phyloP scores from a whole-genome alignment of 192 early-diverging fungal genomes.

The Ambispora gerdemannii region DNA sequence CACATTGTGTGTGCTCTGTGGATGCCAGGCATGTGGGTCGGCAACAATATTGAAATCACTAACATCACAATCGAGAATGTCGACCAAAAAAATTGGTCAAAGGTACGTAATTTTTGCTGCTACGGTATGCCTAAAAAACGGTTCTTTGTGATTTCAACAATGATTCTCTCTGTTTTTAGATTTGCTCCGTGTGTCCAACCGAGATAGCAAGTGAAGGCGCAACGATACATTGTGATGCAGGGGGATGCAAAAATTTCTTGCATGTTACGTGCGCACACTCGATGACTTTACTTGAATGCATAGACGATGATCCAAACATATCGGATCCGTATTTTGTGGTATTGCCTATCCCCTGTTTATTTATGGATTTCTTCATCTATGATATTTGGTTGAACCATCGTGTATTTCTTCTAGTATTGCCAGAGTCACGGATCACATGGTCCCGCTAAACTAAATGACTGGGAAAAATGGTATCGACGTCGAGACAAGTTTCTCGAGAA shows the following conservation, averaged over 20 bases:
- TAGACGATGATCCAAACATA: conserved; percentile 45
- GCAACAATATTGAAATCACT: conserved; percentile 37
- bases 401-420: conserved; percentile 33
- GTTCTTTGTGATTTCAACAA: background rate
- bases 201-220: conserved; percentile 41
- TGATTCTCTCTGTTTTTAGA: conserved; percentile 32
- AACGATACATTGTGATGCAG: conserved; percentile 49
- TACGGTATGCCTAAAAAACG: background rate
- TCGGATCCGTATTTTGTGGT: conserved; percentile 50
- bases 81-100: conserved; percentile 47
- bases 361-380: background rate
- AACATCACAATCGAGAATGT: conserved; percentile 42
- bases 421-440: conserved; percentile 38
- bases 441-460: conserved; percentile 37
- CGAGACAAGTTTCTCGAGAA: conserved; percentile 42
- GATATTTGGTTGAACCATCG: background rate
- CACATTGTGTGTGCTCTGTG: conserved; percentile 51
- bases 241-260: conserved; percentile 46
- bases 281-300: conserved; percentile 42
- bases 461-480: conserved; percentile 45
- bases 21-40: conserved; percentile 48
- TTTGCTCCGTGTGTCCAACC: conserved; percentile 43
- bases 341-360: background rate
- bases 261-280: conserved; percentile 50
- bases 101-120: conserved; percentile 30